phyloP scores from a whole-genome alignment of 306 rosid genomes.

The Prunus mume region DNA sequence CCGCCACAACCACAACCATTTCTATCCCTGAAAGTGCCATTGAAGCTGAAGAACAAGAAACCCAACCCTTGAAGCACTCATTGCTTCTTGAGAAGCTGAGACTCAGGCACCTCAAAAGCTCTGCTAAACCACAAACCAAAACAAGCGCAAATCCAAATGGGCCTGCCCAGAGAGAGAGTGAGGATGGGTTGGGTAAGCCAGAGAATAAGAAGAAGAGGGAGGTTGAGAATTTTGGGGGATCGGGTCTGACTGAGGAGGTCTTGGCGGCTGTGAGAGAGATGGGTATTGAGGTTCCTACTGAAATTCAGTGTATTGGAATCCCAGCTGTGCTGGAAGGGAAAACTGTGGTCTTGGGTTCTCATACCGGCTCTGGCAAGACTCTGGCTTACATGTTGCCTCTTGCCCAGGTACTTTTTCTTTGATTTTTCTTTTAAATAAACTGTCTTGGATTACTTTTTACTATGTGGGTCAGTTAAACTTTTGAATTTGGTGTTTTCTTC shows the following conservation, averaged over 20 bases:
- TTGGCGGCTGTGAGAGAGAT: slow-evolving; percentile 74
- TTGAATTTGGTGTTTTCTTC: not conserved
- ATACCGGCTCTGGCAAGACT: slow-evolving; percentile 96
- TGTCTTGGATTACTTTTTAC: not conserved
- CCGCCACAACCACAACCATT: slow-evolving; percentile 31
- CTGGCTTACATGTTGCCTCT: slow-evolving; percentile 91
- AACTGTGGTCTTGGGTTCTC: slow-evolving; percentile 91
- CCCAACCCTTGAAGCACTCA: slow-evolving; percentile 56
- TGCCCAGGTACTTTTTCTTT: slow-evolving; percentile 63
- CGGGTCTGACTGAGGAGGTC: slow-evolving; percentile 73
- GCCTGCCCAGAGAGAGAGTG: slow-evolving; percentile 16
- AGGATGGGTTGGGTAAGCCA: slow-evolving; percentile 24
- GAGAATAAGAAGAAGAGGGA: slow-evolving; percentile 39
- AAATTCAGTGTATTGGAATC: slow-evolving; percentile 86
- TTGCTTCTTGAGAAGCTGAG: slow-evolving; percentile 75
- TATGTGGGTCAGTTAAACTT: not conserved
- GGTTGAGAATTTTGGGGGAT: slow-evolving; percentile 56
- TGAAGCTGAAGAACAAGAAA: slow-evolving; percentile 23
- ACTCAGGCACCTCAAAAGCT: slow-evolving; percentile 57
- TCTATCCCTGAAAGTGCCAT: not conserved
- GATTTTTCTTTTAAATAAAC: not conserved
- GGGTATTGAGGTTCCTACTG: slow-evolving; percentile 81
- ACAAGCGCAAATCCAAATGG: slow-evolving; percentile 4
- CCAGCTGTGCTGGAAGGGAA: slow-evolving; percentile 79
- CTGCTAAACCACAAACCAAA: slow-evolving; percentile 22